These are phyloP conservation scores for Exophiala calicioides DNA, from an alignment of 2,329 filamentous ascomycete species.

Conservation along the genomic window DNA sequence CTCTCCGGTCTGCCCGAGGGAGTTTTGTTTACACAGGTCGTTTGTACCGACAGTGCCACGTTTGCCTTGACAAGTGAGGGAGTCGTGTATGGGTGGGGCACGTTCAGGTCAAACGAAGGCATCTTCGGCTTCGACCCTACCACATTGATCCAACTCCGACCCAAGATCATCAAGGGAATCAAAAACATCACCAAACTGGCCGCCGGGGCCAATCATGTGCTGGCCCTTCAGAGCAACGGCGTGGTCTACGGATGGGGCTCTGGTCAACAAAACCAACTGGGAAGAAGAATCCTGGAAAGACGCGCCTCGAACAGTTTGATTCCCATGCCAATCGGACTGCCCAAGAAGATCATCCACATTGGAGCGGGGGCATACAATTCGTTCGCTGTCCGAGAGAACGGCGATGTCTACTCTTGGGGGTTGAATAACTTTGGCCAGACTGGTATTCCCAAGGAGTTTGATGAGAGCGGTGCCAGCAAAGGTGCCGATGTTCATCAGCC, in stretches of 20 bases:
- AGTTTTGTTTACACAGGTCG: conserved; percentile 66
- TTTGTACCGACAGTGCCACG: conserved; percentile 71
- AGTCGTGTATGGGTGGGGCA: conserved; percentile 79
- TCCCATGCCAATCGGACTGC: conserved; percentile 56
- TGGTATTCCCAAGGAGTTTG: conserved; percentile 52
- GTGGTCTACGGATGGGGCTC: conserved; percentile 71
- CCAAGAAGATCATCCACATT: conserved; percentile 57
- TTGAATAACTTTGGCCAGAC: conserved; percentile 86
- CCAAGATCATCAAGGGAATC: conserved; percentile 52
- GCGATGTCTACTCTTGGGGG: conserved; percentile 77
- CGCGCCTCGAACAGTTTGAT: conserved; percentile 51
- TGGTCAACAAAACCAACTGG: conserved; percentile 70
- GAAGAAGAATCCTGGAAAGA: conserved; percentile 62
- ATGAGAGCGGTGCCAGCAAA: conserved; percentile 64
- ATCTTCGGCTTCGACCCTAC: conserved; percentile 55
- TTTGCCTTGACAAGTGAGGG: conserved; percentile 76
- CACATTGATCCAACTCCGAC: conserved; percentile 44
- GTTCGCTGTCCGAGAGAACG: conserved; percentile 67
- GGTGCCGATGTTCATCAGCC: conserved; percentile 73
- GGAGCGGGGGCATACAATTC: conserved; percentile 77
- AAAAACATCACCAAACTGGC: conserved; percentile 66
- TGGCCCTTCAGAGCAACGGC: conserved; percentile 66
- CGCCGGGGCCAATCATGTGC: conserved; percentile 69
- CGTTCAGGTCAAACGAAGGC: conserved; percentile 68
- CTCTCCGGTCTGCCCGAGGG: conserved; percentile 56